phyloP scores from a whole-genome alignment of 768 basidiomycete species.

The Lepiota brunneoincarnata region DNA sequence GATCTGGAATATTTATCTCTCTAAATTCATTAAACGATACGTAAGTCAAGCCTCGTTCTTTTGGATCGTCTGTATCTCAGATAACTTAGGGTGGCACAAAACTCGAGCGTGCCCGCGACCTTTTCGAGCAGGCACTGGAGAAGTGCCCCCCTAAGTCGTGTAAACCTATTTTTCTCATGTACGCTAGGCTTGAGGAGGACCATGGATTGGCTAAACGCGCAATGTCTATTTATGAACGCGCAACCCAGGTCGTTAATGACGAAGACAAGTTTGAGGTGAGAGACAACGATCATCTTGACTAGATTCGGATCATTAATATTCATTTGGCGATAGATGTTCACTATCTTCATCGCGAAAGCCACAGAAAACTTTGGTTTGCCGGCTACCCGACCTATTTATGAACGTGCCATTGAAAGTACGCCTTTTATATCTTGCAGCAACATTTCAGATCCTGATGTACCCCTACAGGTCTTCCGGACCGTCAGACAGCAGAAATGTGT shows the following conservation, averaged over 20 bases:
- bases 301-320: background rate
- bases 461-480: slow-evolving; percentile 71
- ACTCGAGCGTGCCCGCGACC: slow-evolving; percentile 91
- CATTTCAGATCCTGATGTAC: slow-evolving; percentile 1
- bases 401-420: slow-evolving; percentile 81
- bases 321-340: slow-evolving; percentile 72
- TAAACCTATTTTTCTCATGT: slow-evolving; percentile 95
- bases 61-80: background rate
- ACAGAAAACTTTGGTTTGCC: slow-evolving; percentile 94
- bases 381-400: slow-evolving; percentile 94
- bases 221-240: slow-evolving; percentile 95
- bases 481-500: slow-evolving; percentile 97
- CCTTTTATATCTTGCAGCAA: background rate
- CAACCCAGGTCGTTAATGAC: slow-evolving; percentile 79
- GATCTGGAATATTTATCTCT: slow-evolving; percentile 98
- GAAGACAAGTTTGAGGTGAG: slow-evolving; percentile 93
- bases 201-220: slow-evolving; percentile 92
- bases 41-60: slow-evolving; percentile 43
- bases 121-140: slow-evolving; percentile 96
- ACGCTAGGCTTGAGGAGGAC: slow-evolving; percentile 94
- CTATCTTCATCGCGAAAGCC: slow-evolving; percentile 96
- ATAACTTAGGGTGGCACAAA: slow-evolving; percentile 79
- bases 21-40: slow-evolving; percentile 96
- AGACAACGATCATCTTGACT: background rate
- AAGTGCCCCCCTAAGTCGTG: slow-evolving; percentile 94